Percentiles rank a stretch among this genome's conserved stretches.
Conservation (phyloP, 2,329 filamentous ascomycete species). For the Coniochaeta hoffmannii region DNA sequence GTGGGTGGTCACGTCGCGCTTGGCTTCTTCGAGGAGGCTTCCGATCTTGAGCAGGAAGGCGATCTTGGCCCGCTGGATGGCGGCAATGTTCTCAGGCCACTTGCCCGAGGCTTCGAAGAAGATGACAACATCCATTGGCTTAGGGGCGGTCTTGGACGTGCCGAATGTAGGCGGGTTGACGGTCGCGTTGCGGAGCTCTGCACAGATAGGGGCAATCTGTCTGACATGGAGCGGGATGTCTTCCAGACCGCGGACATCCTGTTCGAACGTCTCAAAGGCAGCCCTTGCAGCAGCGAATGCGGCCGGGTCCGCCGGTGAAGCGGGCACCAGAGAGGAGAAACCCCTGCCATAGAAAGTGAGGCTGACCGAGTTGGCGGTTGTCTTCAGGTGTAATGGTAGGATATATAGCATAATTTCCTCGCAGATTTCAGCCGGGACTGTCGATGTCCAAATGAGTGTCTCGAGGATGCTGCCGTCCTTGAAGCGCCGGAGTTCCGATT, state of each 20-base stretch:
- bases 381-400: conserved; percentile 60
- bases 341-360: conserved; percentile 43
- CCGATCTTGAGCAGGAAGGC: conserved; percentile 78
- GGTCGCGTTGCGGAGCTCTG: conserved; percentile 69
- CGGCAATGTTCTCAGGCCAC: conserved; percentile 87
- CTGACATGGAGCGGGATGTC: conserved; percentile 82
- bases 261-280: conserved; percentile 67
- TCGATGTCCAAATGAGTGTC: conserved; percentile 76
- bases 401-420: conserved; percentile 74
- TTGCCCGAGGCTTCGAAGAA: conserved; percentile 90
- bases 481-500: conserved; percentile 87
- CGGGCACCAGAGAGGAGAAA: conserved; percentile 38
- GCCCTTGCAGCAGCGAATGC: conserved; percentile 63
- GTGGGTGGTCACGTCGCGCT: conserved; percentile 52
- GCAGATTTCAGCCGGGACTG: conserved; percentile 57
- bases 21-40: conserved; percentile 56
- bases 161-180: conserved; percentile 42
- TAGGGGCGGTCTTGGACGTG: conserved; percentile 33
- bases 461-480: conserved; percentile 92
- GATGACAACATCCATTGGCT: conserved; percentile 69
- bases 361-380: conserved; percentile 40
- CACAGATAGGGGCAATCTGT: conserved; percentile 66
- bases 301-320: conserved; percentile 40
- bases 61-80: conserved; percentile 89
- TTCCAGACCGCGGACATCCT: conserved; percentile 68